These are phyloP conservation scores for Westerdykella ornata DNA, from an alignment of 2,329 filamentous ascomycete genomes.

Conservation along the genomic window DNA sequence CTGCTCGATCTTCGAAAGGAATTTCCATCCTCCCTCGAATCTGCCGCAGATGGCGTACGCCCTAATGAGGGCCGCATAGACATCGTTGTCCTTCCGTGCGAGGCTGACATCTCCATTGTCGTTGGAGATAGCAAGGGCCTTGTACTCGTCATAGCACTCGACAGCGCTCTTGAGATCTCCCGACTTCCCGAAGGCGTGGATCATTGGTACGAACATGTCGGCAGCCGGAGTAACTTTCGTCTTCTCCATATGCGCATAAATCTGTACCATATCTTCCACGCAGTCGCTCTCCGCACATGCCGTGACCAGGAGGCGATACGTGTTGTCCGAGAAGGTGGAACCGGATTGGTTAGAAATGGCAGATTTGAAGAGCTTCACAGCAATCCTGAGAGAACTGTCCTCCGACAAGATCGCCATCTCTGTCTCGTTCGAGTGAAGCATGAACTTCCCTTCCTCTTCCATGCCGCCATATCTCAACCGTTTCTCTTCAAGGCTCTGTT, in stretches of 20 bases:
- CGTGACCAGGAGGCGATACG: slow-evolving; percentile 77
- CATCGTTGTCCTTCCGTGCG: slow-evolving; percentile 69
- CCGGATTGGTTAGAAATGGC: slow-evolving; percentile 58
- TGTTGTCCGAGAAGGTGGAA: slow-evolving; percentile 66
- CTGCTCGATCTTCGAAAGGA: slow-evolving; percentile 71
- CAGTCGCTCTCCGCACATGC: slow-evolving; percentile 79
- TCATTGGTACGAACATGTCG: slow-evolving; percentile 85
- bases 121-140: slow-evolving; percentile 74
- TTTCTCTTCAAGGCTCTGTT: slow-evolving; percentile 70
- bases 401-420: slow-evolving; percentile 81
- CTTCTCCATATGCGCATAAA: slow-evolving; percentile 87
- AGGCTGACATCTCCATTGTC: slow-evolving; percentile 65
- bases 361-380: slow-evolving; percentile 76
- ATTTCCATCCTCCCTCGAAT: slow-evolving; percentile 72
- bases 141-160: slow-evolving; percentile 94
- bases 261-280: slow-evolving; percentile 79
- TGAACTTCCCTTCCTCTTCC: slow-evolving; percentile 76
- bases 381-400: slow-evolving; percentile 79
- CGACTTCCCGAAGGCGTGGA: slow-evolving; percentile 77
- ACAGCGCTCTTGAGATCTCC: slow-evolving; percentile 83
- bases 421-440: slow-evolving; percentile 80
- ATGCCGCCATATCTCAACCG: slow-evolving; percentile 77
- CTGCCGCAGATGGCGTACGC: slow-evolving; percentile 80
- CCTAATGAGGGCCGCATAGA: slow-evolving; percentile 87
- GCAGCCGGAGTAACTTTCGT: slow-evolving; percentile 67